Evolutionary conservation across 2,329 filamentous ascomycete genomes (phyloP), one percentile per base, ranked within the genome.

Genomic region (Phyllosticta paracitricarpa): DNA sequence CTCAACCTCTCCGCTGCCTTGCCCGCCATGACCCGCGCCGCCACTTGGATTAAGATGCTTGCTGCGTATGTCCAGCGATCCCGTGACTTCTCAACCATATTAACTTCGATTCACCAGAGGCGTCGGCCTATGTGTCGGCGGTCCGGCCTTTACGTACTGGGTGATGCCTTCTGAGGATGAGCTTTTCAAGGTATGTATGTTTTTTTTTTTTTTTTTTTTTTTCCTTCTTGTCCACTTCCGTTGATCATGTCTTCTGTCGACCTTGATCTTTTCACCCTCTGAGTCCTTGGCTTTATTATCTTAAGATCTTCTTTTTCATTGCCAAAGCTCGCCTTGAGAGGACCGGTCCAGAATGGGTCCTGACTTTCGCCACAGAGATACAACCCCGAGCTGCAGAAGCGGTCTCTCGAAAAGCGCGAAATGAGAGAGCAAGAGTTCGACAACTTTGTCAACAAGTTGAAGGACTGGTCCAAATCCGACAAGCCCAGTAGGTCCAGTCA

Each of bases 381-480:
- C 78, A 97, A 93, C 74, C 93, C 93, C 0, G 94, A 97, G 35
- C 82, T 99, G n/a, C 89, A 94, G 72, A 89, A 89, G 74, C 84
- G 89, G 70, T 91, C 89, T 64, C 78, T 96, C n/a, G 91, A 92
- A 74, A 84, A 86, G 62, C 84, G 91, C 19, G 81, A 87, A 62
- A 84, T 88, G 72, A 83, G 84, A 63, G 85, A 94, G 70, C 82
- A 92, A 74, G 91, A 97, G 63, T 96, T 96, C 68, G 89, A 97
- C 71, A 83, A 91, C 61, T 97, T 96, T 70, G 89, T 97, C 28
- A 82, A 71, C 56, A 85, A 87, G 68, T 76, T 99, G 71, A 97
- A 96, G 80, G 84, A 93, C 68, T 90, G 92, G 73, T 89, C 90
- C 26, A 95, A 92, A 78, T 94, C 88, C 14, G 88, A 96, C 71